Conservation (phyloP, 2,329 filamentous ascomycete species). For the Fusarium euwallaceae region DNA sequence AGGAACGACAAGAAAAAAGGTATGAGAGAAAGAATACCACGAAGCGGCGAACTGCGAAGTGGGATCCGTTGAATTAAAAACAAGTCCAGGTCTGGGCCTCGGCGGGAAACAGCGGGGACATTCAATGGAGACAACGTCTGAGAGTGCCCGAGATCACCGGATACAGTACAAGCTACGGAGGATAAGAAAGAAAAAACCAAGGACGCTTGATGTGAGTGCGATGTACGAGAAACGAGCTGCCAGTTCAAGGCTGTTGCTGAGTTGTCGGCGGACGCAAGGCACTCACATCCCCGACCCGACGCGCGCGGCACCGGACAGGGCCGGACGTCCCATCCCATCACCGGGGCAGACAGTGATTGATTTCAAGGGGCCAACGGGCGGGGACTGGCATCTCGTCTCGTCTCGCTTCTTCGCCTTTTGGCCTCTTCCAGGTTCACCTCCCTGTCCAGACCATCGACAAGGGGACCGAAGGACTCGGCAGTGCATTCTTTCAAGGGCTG, state of each 20-base stretch:
- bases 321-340: slow-evolving; percentile 25
- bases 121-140: slow-evolving; percentile 17
- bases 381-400: slow-evolving; percentile 26
- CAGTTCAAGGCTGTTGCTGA: background rate
- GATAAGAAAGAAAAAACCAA: slow-evolving; percentile 16
- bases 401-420: slow-evolving; percentile 28
- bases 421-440: slow-evolving; percentile 20
- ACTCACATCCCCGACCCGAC: background rate
- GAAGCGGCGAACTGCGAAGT: slow-evolving; percentile 22
- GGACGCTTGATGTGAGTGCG: slow-evolving; percentile 7
- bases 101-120: slow-evolving; percentile 39
- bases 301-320: slow-evolving; percentile 21
- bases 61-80: slow-evolving; percentile 42
- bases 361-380: slow-evolving; percentile 35
- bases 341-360: slow-evolving; percentile 9
- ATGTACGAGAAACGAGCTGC: slow-evolving; percentile 38
- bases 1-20: slow-evolving; percentile 18
- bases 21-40: slow-evolving; percentile 33
- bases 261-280: background rate
- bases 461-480: slow-evolving; percentile 10
- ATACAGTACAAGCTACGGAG: slow-evolving; percentile 12
- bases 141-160: slow-evolving; percentile 16
- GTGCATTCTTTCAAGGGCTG: slow-evolving; percentile 9
- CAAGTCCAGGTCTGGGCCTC: slow-evolving; percentile 37
- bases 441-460: slow-evolving; percentile 18